These are phyloP conservation scores for Gliomastix tumulicola DNA, from an alignment of 2,329 filamentous ascomycete species.

Conservation along the genomic window DNA sequence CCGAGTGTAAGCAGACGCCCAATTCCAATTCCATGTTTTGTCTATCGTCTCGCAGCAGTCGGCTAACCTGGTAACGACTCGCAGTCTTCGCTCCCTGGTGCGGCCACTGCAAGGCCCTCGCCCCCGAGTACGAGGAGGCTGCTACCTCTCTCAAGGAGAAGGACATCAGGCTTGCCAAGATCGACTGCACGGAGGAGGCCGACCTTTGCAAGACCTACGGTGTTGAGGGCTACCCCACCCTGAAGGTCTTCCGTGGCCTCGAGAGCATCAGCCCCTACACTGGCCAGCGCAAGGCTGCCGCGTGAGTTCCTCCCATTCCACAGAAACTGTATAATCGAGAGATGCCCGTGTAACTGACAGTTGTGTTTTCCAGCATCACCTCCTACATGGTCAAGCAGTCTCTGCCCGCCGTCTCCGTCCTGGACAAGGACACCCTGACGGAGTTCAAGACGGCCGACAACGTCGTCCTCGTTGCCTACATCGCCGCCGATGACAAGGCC, in stretches of 20 bases:
- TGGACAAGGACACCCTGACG: constrained; percentile 76
- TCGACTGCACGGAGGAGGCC: constrained; percentile 92
- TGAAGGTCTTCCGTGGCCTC: constrained; percentile 94
- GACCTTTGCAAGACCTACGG: constrained; percentile 86
- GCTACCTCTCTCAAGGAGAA: constrained; percentile 82
- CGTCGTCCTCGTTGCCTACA: constrained; percentile 87
- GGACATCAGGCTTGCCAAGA: constrained; percentile 76
- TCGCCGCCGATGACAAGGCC: constrained; percentile 72
- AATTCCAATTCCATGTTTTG: constrained; percentile 10
- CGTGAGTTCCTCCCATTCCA: constrained; percentile 33
- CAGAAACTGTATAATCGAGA: no score
- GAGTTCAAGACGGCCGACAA: constrained; percentile 99
- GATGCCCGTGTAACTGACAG: no score
- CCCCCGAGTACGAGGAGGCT: constrained; percentile 83
- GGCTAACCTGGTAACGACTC: neutral
- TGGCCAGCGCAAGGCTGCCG: constrained; percentile 81
- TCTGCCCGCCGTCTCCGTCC: constrained; percentile 79
- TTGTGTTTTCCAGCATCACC: constrained; percentile 50
- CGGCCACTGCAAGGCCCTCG: constrained; percentile 97
- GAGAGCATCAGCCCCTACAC: constrained; percentile 78
- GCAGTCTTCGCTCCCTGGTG: constrained; percentile 93
- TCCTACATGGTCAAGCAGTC: constrained; percentile 99
- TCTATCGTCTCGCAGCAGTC: neutral
- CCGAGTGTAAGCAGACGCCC: constrained; percentile 93
- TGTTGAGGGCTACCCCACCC: constrained; percentile 95